phyloP scores from a whole-genome alignment of 305 asterid genomes.

The Solanum chacoense region DNA sequence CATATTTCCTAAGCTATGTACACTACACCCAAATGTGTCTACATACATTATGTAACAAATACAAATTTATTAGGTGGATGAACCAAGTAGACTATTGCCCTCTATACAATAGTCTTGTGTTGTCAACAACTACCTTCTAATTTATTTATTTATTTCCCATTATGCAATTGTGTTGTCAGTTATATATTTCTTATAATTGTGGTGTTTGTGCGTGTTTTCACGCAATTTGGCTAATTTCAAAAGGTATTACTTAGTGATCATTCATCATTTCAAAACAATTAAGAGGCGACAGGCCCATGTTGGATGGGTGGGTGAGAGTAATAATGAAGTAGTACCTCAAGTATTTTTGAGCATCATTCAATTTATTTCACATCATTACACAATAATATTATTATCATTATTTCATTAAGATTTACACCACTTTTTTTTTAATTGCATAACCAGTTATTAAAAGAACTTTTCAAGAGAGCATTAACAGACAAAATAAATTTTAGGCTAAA shows the following conservation, averaged over 20 bases:
- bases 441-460: neutral
- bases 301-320: neutral
- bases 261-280: neutral
- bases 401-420: neutral
- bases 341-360: neutral
- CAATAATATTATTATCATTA: neutral
- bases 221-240: neutral
- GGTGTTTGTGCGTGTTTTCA: neutral
- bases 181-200: neutral
- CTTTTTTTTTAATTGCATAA: neutral
- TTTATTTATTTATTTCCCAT: no score
- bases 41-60: neutral
- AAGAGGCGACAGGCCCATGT: neutral
- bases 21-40: neutral
- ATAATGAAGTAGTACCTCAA: neutral
- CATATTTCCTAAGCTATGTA: neutral
- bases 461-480: neutral
- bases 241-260: neutral
- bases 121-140: neutral
- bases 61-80: neutral
- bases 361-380: neutral
- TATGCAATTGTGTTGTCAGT: neutral
- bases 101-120: neutral
- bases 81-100: neutral
- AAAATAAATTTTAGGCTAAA: neutral